Conservation (phyloP, 2,329 filamentous ascomycete genomes). For the Coniochaeta hoffmannii region DNA sequence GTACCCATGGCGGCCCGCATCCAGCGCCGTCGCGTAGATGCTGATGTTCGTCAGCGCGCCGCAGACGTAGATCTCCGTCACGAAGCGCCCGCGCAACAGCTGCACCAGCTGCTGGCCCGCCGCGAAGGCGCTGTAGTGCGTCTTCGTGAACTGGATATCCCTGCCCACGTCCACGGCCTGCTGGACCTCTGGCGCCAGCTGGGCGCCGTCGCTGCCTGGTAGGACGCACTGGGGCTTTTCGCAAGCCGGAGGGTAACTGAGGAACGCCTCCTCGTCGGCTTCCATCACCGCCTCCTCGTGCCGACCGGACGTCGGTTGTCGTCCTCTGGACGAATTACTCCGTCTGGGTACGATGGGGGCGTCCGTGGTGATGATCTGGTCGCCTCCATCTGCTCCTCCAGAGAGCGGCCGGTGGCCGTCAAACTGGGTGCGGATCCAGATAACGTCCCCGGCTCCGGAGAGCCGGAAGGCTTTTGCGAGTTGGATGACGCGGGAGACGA, state of each 20-base stretch:
- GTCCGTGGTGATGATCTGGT: slow-evolving; percentile 40
- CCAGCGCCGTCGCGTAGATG: slow-evolving; percentile 84
- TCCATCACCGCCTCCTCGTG: slow-evolving; percentile 27
- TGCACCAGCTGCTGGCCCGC: slow-evolving; percentile 61
- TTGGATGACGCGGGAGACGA: slow-evolving; percentile 57
- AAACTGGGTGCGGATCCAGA: slow-evolving; percentile 80
- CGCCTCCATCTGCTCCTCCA: slow-evolving; percentile 33
- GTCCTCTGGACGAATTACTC: slow-evolving; percentile 10
- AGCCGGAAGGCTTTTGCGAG: slow-evolving; percentile 68
- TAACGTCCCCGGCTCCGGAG: slow-evolving; percentile 59
- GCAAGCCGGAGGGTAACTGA: slow-evolving; percentile 15
- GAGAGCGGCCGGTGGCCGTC: slow-evolving; percentile 46
- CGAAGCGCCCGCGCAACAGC: slow-evolving; percentile 73
- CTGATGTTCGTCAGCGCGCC: slow-evolving; percentile 82
- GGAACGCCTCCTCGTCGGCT: slow-evolving; percentile 32
- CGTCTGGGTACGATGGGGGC: slow-evolving; percentile 13
- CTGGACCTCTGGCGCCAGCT: slow-evolving; percentile 35
- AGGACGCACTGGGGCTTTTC: slow-evolving; percentile 34
- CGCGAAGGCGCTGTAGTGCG: slow-evolving; percentile 82
- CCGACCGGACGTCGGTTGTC: slow-evolving; percentile 15
- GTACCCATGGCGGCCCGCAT: slow-evolving; percentile 82
- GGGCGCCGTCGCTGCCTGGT: slow-evolving; percentile 34
- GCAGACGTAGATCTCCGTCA: slow-evolving; percentile 84
- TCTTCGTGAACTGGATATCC: slow-evolving; percentile 56
- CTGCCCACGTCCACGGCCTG: slow-evolving; percentile 32